phyloP scores from a whole-genome alignment of 1,284 basidiomycete genomes.

The Schizophyllum amplum region DNA sequence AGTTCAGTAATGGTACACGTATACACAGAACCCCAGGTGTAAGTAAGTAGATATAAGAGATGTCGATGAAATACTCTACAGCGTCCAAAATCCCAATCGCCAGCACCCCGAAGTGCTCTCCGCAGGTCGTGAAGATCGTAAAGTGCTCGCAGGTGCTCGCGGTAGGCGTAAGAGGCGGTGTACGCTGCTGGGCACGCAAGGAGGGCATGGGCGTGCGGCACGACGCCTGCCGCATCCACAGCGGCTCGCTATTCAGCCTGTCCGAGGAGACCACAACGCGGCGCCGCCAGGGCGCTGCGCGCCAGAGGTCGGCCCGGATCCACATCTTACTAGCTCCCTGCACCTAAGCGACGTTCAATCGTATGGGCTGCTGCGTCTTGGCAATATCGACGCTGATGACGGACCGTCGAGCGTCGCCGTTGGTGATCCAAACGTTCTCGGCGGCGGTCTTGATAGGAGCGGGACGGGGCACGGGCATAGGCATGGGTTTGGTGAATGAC shows the following conservation, averaged over 20 bases:
- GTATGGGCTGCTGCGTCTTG: not conserved
- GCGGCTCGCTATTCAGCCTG: not conserved
- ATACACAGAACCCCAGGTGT: not conserved
- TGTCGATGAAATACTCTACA: not conserved
- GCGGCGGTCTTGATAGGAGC: not conserved
- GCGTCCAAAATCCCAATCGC: not conserved
- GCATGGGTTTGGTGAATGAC: not conserved
- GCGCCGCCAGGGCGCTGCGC: not conserved
- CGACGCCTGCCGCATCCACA: not conserved
- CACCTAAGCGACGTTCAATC: not conserved
- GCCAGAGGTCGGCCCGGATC: not conserved
- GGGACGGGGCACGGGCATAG: not conserved
- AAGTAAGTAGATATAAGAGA: not conserved
- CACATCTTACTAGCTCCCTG: not conserved
- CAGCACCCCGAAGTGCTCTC: no score
- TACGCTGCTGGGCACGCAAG: not conserved
- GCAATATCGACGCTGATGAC: not conserved
- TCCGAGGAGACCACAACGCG: not conserved
- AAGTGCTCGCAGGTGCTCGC: not conserved
- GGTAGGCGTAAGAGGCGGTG: no score
- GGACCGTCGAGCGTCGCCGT: not conserved
- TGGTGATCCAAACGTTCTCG: not conserved
- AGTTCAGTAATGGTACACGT: not conserved
- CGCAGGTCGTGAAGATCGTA: not conserved
- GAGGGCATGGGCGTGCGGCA: not conserved